These are phyloP conservation scores for Tricholomella constricta DNA, from an alignment of 768 basidiomycete genomes.

Conservation along the genomic window DNA sequence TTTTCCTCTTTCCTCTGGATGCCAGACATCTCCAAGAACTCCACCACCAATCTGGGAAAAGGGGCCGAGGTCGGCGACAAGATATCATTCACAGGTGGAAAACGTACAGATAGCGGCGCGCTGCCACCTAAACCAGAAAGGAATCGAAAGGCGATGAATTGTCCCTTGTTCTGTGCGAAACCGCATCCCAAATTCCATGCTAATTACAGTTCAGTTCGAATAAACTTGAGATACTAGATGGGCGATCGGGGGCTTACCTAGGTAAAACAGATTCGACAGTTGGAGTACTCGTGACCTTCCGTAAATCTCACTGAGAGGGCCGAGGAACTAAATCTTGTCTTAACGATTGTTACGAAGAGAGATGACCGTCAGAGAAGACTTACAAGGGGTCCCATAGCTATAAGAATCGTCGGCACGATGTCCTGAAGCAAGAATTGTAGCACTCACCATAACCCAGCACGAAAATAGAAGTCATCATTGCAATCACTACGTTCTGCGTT, in stretches of 20 bases:
- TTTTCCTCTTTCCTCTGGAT: constrained; percentile 60
- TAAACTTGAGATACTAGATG: background rate
- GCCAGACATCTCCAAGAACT: constrained; percentile 61
- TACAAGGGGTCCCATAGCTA: constrained; percentile 56
- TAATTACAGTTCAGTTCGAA: background rate
- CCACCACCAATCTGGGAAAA: constrained; percentile 59
- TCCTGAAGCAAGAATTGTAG: background rate
- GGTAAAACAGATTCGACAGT: constrained; percentile 62
- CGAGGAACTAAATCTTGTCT: constrained; percentile 37
- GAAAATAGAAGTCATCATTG: constrained; percentile 59
- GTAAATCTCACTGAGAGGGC: constrained; percentile 72
- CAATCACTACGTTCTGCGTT: constrained; percentile 46
- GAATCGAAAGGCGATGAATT: constrained; percentile 72
- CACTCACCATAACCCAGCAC: constrained; percentile 56
- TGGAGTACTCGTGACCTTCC: constrained; percentile 67
- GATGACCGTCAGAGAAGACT: constrained; percentile 8
- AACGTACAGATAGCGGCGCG: constrained; percentile 63
- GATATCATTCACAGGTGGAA: constrained; percentile 39
- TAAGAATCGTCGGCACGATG: background rate
- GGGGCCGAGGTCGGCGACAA: background rate
- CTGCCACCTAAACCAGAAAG: constrained; percentile 73
- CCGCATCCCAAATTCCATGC: constrained; percentile 70
- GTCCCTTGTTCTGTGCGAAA: constrained; percentile 57
- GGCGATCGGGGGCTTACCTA: constrained; percentile 42
- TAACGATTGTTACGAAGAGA: background rate